A percentile compares a stretch with the other conserved stretches of the same genome.
Evolutionary conservation across 2,329 filamentous ascomycete species (phyloP).

Genomic region (Chrysoporthe cubensis): DNA sequence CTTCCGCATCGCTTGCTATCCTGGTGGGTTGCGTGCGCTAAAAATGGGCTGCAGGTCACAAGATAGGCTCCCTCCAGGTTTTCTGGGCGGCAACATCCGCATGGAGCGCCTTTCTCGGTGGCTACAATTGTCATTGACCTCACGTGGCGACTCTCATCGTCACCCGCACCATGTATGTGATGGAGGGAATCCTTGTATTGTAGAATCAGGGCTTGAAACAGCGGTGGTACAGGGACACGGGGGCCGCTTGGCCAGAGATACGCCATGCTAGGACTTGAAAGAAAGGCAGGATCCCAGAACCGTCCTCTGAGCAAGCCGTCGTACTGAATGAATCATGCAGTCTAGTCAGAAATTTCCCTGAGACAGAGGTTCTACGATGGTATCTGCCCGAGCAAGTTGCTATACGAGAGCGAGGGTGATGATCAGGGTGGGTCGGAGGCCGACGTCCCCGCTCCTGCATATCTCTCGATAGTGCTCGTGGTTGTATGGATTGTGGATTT

Average conservation of each 20-base stretch:
- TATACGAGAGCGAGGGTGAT: background rate
- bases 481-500: background rate
- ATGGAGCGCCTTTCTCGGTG: background rate
- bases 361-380: background rate
- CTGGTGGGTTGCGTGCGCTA: background rate
- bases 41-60: background rate
- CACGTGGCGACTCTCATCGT: background rate
- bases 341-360: background rate
- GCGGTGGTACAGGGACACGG: background rate
- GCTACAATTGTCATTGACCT: background rate
- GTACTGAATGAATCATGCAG: background rate
- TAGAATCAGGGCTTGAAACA: background rate
- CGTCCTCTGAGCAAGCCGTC: background rate
- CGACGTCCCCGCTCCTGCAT: constrained; percentile 2
- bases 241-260: background rate
- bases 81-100: background rate
- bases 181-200: background rate
- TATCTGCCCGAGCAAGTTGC: background rate
- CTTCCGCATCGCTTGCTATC: background rate
- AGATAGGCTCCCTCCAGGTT: background rate
- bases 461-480: background rate
- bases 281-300: background rate
- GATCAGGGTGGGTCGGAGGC: background rate
- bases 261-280: background rate
- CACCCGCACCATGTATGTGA: background rate